Evolutionary conservation across 805 yeast genomes (phyloP).

Genomic region (Candida stauntonica): DNA sequence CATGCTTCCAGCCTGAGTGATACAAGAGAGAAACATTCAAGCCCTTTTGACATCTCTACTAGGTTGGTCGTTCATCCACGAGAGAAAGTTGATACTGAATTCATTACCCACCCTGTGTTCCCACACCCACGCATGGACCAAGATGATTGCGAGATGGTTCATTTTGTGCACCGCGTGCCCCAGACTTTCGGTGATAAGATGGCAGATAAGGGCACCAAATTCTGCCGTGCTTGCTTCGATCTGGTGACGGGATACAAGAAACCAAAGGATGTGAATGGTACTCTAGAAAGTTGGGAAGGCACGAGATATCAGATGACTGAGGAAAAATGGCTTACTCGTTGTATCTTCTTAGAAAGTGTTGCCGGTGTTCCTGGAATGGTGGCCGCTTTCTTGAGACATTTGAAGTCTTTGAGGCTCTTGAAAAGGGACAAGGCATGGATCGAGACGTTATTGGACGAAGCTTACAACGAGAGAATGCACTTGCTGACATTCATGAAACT

Average conservation of each 20-base stretch:
- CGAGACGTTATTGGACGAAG: conserved; percentile 69
- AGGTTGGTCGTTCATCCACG: conserved; percentile 2
- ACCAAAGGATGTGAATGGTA: conserved; percentile 32
- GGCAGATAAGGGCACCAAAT: conserved; percentile 45
- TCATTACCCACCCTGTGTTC: conserved; percentile 25
- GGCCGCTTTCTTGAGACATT: conserved; percentile 67
- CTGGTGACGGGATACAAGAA: too few relatives aligned
- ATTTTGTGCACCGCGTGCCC: conserved; percentile 50
- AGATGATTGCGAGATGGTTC: too few relatives aligned
- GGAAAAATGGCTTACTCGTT: conserved; percentile 57
- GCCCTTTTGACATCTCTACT: conserved; percentile 5
- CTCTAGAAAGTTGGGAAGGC: conserved; percentile 29
- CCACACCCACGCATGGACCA: too few relatives aligned
- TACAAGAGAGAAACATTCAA: background rate
- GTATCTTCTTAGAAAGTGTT: conserved; percentile 61
- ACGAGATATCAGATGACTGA: conserved; percentile 51
- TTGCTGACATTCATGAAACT: conserved; percentile 61
- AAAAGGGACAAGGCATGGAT: conserved; percentile 71
- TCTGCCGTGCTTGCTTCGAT: too few relatives aligned
- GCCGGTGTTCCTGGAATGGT: conserved; percentile 84
- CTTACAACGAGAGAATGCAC: conserved; percentile 78
- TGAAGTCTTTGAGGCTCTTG: conserved; percentile 57
- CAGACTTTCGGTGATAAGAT: conserved; percentile 43
- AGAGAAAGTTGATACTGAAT: background rate
- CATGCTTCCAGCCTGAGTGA: background rate